Percentiles rank a stretch among this genome's conserved stretches.
Evolutionary conservation across 768 basidiomycete genomes (phyloP).

Genomic region (Tulasnella sp.): DNA sequence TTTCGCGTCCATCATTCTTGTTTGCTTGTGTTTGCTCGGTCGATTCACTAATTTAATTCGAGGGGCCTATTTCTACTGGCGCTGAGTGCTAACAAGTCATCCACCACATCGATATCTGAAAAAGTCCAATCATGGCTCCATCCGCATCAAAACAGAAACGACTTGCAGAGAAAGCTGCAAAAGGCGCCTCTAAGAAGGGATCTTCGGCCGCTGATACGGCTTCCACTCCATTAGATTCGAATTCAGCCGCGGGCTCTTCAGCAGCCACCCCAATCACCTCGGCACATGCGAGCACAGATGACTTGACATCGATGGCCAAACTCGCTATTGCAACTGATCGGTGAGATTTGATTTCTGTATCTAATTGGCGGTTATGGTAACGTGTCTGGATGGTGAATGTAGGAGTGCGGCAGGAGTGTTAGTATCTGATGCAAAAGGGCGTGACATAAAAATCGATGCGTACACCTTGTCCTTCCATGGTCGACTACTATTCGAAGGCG

Average conservation of each 20-base stretch:
- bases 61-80: too few species aligned
- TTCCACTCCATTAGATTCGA: slow-evolving; percentile 50
- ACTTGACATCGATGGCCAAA: slow-evolving; percentile 75
- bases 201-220: slow-evolving; percentile 31
- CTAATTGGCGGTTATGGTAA: not conserved
- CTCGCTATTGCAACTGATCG: slow-evolving; percentile 82
- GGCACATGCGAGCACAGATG: slow-evolving; percentile 67
- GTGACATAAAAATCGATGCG: slow-evolving; percentile 95
- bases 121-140: slow-evolving; percentile 2
- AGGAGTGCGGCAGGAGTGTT: slow-evolving; percentile 89
- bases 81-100: too few species aligned
- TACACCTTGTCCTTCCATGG: slow-evolving; percentile 98
- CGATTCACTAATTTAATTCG: too few species aligned
- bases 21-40: too few species aligned
- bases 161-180: slow-evolving; percentile 86
- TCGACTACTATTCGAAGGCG: slow-evolving; percentile 54
- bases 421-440: slow-evolving; percentile 79
- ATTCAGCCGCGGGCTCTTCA: slow-evolving; percentile 40
- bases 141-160: slow-evolving; percentile 53
- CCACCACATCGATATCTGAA: too few species aligned
- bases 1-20: too few species aligned
- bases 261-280: slow-evolving; percentile 67
- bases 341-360: slow-evolving; percentile 31
- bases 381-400: slow-evolving; percentile 12
- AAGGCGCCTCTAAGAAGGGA: slow-evolving; percentile 49